Percentiles rank a stretch among this genome's conserved stretches.
phyloP scores from a whole-genome alignment of 2,329 filamentous ascomycete genomes.

The Shiraia bambusicola region DNA sequence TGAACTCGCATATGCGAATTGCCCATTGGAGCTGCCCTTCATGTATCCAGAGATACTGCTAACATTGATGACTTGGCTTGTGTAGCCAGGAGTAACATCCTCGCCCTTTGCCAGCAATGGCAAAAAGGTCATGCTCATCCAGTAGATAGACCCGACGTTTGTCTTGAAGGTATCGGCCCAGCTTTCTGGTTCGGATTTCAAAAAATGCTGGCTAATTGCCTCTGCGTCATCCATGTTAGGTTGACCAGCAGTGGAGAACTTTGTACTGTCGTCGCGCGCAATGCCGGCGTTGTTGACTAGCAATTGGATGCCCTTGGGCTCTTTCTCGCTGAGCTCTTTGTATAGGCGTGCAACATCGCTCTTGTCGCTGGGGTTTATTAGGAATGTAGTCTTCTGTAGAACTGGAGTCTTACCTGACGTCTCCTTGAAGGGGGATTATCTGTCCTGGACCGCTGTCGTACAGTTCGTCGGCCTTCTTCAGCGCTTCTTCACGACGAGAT shows the following conservation, averaged over 20 bases:
- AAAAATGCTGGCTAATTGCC: slow-evolving; percentile 54
- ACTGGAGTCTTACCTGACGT: slow-evolving; percentile 28
- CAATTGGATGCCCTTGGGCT: slow-evolving; percentile 56
- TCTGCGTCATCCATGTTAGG: slow-evolving; percentile 52
- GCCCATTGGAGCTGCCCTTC: slow-evolving; percentile 52
- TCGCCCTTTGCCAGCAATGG: slow-evolving; percentile 55
- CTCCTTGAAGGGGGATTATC: slow-evolving; percentile 45
- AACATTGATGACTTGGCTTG: slow-evolving; percentile 56
- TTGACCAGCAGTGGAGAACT: slow-evolving; percentile 51
- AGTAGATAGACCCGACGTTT: slow-evolving; percentile 55
- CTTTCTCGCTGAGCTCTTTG: slow-evolving; percentile 47
- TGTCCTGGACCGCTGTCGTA: slow-evolving; percentile 51
- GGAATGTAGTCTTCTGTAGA: background rate
- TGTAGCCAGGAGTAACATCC: slow-evolving; percentile 50
- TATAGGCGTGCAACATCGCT: slow-evolving; percentile 49
- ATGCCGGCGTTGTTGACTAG: slow-evolving; percentile 58
- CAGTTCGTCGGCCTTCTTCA: slow-evolving; percentile 49
- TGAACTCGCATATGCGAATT: slow-evolving; percentile 55
- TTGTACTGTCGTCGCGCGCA: slow-evolving; percentile 55
- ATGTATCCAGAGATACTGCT: slow-evolving; percentile 54
- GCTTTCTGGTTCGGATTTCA: slow-evolving; percentile 48
- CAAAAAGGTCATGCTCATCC: slow-evolving; percentile 57
- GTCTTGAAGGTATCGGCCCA: slow-evolving; percentile 56
- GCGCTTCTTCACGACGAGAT: slow-evolving; percentile 32
- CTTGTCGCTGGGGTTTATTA: slow-evolving; percentile 45